These are phyloP conservation scores for Handroanthus guayacan DNA, from an alignment of 257 asterid species.

Conservation along the genomic window DNA sequence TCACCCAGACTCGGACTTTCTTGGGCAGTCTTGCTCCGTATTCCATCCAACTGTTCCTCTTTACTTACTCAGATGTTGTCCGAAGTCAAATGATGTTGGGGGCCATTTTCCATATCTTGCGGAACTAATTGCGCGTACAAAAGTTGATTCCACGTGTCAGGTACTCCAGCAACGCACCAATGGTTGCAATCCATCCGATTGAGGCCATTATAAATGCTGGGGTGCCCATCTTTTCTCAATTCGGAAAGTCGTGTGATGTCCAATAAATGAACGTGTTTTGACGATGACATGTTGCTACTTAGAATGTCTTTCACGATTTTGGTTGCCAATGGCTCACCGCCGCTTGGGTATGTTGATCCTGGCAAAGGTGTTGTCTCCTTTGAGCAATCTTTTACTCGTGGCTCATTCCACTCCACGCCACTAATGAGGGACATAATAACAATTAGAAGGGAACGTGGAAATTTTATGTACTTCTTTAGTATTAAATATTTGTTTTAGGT, in stretches of 20 bases:
- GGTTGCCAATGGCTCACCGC: conserved; percentile 47
- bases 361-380: conserved; percentile 52
- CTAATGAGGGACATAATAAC: conserved; percentile 24
- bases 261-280: conserved; percentile 41
- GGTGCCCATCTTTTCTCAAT: conserved; percentile 70
- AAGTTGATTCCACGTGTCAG: conserved; percentile 73
- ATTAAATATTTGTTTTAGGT: neutral
- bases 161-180: conserved; percentile 75
- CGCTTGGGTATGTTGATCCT: conserved; percentile 59
- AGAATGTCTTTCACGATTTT: conserved; percentile 49
- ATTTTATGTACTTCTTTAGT: too few relatives aligned
- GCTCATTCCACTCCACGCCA: conserved; percentile 60
- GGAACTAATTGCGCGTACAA: conserved; percentile 39
- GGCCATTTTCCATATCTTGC: too few relatives aligned
- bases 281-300: neutral
- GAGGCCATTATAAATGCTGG: conserved; percentile 46
- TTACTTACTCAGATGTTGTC: too few relatives aligned
- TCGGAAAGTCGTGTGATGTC: conserved; percentile 67
- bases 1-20: too few relatives aligned
- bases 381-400: conserved; percentile 43
- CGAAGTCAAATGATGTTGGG: too few relatives aligned
- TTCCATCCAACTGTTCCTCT: too few relatives aligned
- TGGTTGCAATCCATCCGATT: conserved; percentile 68
- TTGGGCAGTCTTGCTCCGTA: too few relatives aligned
- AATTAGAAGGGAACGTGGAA: too few relatives aligned